Conservation (phyloP, 495 filamentous ascomycete genomes). For the Penicillium dipodomyicola region DNA sequence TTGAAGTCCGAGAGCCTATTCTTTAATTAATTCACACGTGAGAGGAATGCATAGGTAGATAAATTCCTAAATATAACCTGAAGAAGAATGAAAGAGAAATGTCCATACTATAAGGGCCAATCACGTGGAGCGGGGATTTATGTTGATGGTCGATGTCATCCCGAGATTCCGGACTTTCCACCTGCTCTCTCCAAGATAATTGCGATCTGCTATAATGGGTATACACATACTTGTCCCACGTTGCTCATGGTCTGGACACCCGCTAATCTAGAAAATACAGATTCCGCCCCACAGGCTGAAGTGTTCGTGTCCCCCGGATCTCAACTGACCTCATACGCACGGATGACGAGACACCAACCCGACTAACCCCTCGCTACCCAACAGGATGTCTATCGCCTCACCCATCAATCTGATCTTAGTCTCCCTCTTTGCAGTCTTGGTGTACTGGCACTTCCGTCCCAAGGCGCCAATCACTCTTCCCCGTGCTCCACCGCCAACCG, state of each 20-base stretch:
- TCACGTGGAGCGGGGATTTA: conserved; percentile 9
- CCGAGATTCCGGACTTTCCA: conserved; percentile 5
- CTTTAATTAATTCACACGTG: conserved; percentile 3
- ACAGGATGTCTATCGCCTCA: conserved; percentile 61
- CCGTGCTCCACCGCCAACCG: conserved; percentile 65
- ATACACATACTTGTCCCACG: neutral
- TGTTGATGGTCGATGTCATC: conserved; percentile 4
- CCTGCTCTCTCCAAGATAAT: neutral
- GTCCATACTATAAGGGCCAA: neutral
- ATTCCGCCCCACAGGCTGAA: conserved; percentile 25
- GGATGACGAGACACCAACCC: neutral
- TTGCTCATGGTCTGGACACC: neutral
- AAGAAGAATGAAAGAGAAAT: conserved; percentile 7
- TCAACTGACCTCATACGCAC: neutral
- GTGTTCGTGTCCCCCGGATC: conserved; percentile 18
- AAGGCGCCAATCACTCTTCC: conserved; percentile 59
- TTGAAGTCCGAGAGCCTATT: neutral
- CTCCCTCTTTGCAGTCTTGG: conserved; percentile 63
- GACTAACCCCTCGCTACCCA: conserved; percentile 8
- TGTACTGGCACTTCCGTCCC: conserved; percentile 67
- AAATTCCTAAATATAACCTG: neutral
- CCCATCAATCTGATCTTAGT: conserved; percentile 79
- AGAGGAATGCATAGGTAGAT: neutral
- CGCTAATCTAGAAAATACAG: conserved; percentile 13
- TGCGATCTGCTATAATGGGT: neutral